These are phyloP conservation scores for Medicago ruthenica DNA, from an alignment of 306 rosid genomes.

Conservation along the genomic window DNA sequence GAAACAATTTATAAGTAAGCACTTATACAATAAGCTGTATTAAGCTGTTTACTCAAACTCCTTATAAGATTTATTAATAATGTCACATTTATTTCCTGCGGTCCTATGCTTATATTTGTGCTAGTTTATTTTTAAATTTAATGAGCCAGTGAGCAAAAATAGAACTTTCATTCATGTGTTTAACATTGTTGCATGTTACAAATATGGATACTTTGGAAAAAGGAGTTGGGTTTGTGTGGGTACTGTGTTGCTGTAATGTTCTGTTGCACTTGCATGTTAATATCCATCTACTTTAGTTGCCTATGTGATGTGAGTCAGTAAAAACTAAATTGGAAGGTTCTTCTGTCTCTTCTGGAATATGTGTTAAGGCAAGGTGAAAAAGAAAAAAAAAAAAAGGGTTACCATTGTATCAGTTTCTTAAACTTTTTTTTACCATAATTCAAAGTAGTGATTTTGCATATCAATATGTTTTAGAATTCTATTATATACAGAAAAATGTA, in stretches of 20 bases:
- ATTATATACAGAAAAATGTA: constrained; percentile 2
- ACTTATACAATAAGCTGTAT: background rate
- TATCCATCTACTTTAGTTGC: constrained; percentile 20
- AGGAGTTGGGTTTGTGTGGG: constrained; percentile 2
- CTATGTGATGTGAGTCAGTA: constrained; percentile 5
- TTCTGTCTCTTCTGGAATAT: constrained; percentile 3
- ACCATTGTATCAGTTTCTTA: background rate
- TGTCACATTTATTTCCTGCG: background rate
- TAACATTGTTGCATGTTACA: constrained; percentile 14
- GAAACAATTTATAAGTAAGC: background rate
- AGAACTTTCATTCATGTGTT: constrained; percentile 9
- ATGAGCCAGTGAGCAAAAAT: background rate
- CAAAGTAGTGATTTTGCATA: constrained; percentile 1
- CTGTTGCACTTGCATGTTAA: constrained; percentile 17
- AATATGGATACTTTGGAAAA: constrained; percentile 5
- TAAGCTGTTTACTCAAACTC: background rate
- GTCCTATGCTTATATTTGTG: background rate
- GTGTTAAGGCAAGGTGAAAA: background rate
- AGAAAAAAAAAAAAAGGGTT: background rate
- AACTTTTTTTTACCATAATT: background rate
- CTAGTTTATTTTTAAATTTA: no score
- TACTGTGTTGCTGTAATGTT: background rate
- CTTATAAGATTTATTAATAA: background rate
- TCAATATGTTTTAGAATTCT: constrained; percentile 4
- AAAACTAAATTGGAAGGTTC: constrained; percentile 1